Evolutionary conservation across 345 rosid species (phyloP).

Genomic region (Raphanus sativus): DNA sequence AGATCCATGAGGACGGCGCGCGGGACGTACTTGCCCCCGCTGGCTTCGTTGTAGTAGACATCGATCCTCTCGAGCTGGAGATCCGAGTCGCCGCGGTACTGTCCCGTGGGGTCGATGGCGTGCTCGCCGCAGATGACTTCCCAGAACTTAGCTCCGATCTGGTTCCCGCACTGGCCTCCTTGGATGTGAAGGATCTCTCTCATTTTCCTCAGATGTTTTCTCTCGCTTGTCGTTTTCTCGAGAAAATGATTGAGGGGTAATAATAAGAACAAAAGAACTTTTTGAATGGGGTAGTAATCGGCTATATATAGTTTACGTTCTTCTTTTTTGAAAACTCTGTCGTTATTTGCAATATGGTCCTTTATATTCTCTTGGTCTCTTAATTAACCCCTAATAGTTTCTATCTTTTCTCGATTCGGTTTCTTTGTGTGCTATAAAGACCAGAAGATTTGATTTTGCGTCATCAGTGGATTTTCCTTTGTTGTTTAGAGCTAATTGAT

Average conservation of each 20-base stretch:
- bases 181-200: slow-evolving; percentile 33
- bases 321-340: neutral
- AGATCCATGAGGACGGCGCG: neutral
- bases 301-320: slow-evolving; percentile 38
- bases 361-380: accelerated
- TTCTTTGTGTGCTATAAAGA: slow-evolving; percentile 15
- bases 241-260: slow-evolving; percentile 25
- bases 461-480: slow-evolving; percentile 24
- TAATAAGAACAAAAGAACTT: slow-evolving; percentile 26
- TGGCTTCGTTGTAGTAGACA: neutral
- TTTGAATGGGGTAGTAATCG: slow-evolving; percentile 7
- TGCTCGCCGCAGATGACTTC: neutral
- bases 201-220: slow-evolving; percentile 11
- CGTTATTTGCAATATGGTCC: neutral
- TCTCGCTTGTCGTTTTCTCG: slow-evolving; percentile 28
- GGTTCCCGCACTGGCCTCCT: neutral
- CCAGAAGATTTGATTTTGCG: slow-evolving; percentile 19
- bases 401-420: neutral
- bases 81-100: neutral
- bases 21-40: neutral
- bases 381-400: neutral
- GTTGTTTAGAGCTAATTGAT: slow-evolving; percentile 17
- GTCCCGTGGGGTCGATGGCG: neutral
- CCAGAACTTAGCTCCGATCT: neutral
- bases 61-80: neutral